A percentile compares a stretch with the other conserved stretches of the same genome.
These are phyloP conservation scores for Musa troglodytarum DNA, from an alignment of 176 grass and related monocot genomes.

Conservation along the genomic window DNA sequence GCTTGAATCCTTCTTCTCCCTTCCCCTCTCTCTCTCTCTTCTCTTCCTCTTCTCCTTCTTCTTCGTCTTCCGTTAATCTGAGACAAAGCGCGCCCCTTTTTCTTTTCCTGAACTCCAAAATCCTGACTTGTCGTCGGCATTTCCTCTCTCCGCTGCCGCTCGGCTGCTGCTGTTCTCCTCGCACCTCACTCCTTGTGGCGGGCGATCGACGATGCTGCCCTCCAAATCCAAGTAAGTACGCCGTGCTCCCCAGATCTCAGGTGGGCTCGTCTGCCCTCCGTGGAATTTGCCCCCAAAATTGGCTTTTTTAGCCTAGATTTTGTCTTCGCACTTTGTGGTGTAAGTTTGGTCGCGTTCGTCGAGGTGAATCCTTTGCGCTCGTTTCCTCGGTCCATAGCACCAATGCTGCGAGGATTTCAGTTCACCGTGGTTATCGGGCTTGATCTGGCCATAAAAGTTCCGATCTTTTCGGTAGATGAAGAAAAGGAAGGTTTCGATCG, in stretches of 20 bases:
- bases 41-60: background rate
- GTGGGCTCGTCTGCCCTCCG: background rate
- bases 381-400: background rate
- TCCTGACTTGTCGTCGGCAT: background rate
- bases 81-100: background rate
- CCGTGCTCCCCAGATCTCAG: background rate
- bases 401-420: background rate
- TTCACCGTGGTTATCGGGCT: background rate
- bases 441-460: background rate
- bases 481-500: background rate
- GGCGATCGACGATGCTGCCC: slow-evolving; percentile 42
- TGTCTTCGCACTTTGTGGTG: background rate
- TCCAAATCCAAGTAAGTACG: slow-evolving; percentile 42
- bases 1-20: background rate
- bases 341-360: background rate
- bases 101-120: background rate
- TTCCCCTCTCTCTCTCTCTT: background rate
- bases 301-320: background rate
- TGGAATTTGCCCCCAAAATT: slow-evolving; percentile 7
- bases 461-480: background rate
- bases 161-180: background rate
- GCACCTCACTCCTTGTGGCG: background rate
- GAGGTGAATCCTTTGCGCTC: background rate
- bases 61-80: background rate
- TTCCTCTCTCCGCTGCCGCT: background rate